phyloP scores from a whole-genome alignment of 169 alveolate species.

The Miamiensis avidus region DNA sequence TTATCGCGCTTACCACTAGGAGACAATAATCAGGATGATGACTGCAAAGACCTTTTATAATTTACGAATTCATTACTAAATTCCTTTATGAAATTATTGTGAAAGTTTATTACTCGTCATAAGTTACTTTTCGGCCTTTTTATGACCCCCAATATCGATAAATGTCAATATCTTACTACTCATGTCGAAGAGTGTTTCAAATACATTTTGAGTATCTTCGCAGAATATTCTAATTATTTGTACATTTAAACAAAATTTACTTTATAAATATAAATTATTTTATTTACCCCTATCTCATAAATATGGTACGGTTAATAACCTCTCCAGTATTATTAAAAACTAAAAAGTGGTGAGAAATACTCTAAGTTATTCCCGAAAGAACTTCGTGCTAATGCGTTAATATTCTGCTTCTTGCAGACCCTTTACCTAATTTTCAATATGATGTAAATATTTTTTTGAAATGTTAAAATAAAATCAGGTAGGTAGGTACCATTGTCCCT shows the following conservation, averaged over 20 bases:
- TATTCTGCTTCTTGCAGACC: slow-evolving; percentile 65
- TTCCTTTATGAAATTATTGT: too few species aligned
- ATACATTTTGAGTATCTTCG: not conserved
- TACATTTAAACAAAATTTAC: not conserved
- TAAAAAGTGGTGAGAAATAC: slow-evolving; percentile 69
- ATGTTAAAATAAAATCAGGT: too few species aligned
- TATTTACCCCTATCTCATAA: not conserved
- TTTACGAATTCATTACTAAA: slow-evolving; percentile 55
- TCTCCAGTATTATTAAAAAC: slow-evolving; percentile 82
- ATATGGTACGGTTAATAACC: slow-evolving; percentile 52
- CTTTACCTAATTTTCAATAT: too few species aligned
- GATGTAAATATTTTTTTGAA: too few species aligned
- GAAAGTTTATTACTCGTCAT: not conserved
- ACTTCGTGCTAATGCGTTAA: slow-evolving; percentile 73
- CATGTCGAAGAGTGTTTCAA: slow-evolving; percentile 57
- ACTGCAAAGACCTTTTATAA: not conserved
- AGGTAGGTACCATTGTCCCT: slow-evolving; percentile 84
- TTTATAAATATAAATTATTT: slow-evolving; percentile 39
- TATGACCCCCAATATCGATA: slow-evolving; percentile 82
- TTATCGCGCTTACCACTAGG: slow-evolving; percentile 59
- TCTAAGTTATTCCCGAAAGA: slow-evolving; percentile 74
- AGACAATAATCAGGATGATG: slow-evolving; percentile 69
- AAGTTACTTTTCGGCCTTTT: slow-evolving; percentile 71
- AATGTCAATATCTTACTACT: slow-evolving; percentile 75
- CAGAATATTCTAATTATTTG: slow-evolving; percentile 11